Base-by-base conservation (phyloP, 306 rosid species). In the Datisca glomerata region DNA sequence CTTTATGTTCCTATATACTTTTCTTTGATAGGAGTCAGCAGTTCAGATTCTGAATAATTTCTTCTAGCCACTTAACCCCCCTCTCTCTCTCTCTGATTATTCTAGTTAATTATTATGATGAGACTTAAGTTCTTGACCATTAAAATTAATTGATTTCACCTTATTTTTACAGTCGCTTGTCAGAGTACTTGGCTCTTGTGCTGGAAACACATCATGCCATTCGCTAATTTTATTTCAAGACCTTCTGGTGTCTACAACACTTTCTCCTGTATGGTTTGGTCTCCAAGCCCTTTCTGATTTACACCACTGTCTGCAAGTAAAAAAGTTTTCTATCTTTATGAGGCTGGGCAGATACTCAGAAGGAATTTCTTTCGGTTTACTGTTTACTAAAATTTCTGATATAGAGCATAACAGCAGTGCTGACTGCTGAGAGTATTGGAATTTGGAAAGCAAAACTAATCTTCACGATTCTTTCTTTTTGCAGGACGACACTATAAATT, bases 221-320 rank as follows among this genome's bases (percentile, higher is more conserved):
- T 78, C 96, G 32, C 47, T 91, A 67, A 57, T 91, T 64, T 73
- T 91, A 56, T 91, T 70, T 70, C 96, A 91, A 64, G 96, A 91
- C 65, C 67, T 91, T 52, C 72, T 91, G 70, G 98, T 91, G 74
- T 84, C 98, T 31, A 80, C 98, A 11, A 80, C 93, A 7, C 81
- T 91, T 60, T 72, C 96, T 59, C 84, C 96, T 31, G 98, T 89
- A 89, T 61, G 97, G 54, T 68, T 78, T 49, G 41, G 53, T 61
- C 55, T 57, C 66, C 37, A 35, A 53, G 25, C 31, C 51, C 47
- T 40, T n/a, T 49, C 45, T 60, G 38, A 31, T 20, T 49, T 45
- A 22, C 18, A 12, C 46, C 22, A 10, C n/a, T n/a, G n/a, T 7
- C 20, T 23, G 22, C 19, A 17, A 44, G 18, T 49, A 32, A 13